Conservation (phyloP, 352 stramenopile species). For the Phytophthora syringae region DNA sequence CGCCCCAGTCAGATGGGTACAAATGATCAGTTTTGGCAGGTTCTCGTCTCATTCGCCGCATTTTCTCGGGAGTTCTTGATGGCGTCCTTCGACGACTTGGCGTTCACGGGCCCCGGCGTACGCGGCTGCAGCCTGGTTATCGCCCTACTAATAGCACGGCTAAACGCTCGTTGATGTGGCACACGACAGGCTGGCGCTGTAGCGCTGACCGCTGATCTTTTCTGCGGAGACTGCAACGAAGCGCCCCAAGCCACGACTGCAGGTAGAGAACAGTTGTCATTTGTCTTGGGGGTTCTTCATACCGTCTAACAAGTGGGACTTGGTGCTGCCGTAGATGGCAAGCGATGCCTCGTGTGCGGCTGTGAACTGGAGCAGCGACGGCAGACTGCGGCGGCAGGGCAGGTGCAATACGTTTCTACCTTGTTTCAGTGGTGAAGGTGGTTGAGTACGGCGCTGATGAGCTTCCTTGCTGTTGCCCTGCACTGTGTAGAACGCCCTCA, state of each 20-base stretch:
- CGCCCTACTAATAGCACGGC: no score
- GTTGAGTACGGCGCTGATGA: constrained; percentile 1
- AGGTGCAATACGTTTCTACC: neutral
- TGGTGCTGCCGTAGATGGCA: constrained; percentile 46
- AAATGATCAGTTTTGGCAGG: constrained; percentile 12
- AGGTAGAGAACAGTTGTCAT: no score
- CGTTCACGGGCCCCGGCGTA: constrained; percentile 49
- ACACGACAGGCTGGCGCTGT: neutral
- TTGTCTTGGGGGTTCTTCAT: no score
- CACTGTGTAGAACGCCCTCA: constrained; percentile 8
- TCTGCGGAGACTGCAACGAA: constrained; percentile 75
- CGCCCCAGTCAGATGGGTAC: no score
- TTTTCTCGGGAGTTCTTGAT: constrained; percentile 37
- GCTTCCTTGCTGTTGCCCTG: neutral
- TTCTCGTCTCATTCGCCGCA: neutral
- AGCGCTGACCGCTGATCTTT: constrained; percentile 33
- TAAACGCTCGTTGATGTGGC: no score
- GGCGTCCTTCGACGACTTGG: constrained; percentile 79
- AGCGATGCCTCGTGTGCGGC: constrained; percentile 69
- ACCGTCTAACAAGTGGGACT: neutral
- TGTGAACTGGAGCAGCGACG: constrained; percentile 52
- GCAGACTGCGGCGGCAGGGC: neutral
- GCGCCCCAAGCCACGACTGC: constrained; percentile 52
- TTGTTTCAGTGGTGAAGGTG: neutral
- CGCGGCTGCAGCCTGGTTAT: neutral